These are phyloP conservation scores for Lactarius pseudohatsudake DNA, from an alignment of 768 basidiomycete species.

Conservation along the genomic window DNA sequence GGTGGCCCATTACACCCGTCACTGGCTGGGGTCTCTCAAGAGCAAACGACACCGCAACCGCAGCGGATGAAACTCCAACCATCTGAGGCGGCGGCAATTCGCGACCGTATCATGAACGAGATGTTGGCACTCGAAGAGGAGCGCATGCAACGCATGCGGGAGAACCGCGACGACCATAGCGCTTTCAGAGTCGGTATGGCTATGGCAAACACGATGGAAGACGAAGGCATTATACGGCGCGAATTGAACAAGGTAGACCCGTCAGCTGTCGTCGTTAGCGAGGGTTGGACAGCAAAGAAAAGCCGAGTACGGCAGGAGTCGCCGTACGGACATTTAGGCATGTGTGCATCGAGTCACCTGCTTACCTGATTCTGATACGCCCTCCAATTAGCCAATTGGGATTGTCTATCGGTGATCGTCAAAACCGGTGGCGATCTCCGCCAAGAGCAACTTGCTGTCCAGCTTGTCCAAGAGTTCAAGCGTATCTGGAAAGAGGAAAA, in stretches of 20 bases:
- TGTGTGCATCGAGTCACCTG: constrained; percentile 30
- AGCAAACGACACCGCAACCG: constrained; percentile 19
- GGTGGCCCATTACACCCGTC: constrained; percentile 36
- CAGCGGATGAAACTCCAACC: constrained; percentile 72
- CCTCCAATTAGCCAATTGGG: constrained; percentile 63
- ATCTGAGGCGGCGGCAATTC: constrained; percentile 84
- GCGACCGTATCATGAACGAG: constrained; percentile 96
- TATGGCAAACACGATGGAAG: constrained; percentile 48
- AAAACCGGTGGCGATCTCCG: constrained; percentile 96
- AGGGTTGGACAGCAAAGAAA: constrained; percentile 94
- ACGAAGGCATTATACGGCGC: constrained; percentile 89
- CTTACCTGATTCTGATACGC: not conserved
- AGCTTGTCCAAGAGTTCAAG: constrained; percentile 90
- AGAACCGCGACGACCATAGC: constrained; percentile 63
- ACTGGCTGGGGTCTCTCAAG: constrained; percentile 32
- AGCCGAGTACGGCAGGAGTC: constrained; percentile 90
- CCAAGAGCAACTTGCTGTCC: constrained; percentile 96
- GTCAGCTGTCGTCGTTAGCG: constrained; percentile 92
- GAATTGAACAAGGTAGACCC: constrained; percentile 96
- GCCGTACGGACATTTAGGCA: constrained; percentile 94
- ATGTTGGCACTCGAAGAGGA: constrained; percentile 97
- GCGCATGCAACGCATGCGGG: constrained; percentile 89
- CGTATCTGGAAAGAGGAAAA: constrained; percentile 94
- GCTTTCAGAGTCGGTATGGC: constrained; percentile 48
- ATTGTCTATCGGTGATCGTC: constrained; percentile 95